Base-by-base conservation (phyloP, 2,329 filamentous ascomycete genomes). In the Penicillium frequentans region DNA sequence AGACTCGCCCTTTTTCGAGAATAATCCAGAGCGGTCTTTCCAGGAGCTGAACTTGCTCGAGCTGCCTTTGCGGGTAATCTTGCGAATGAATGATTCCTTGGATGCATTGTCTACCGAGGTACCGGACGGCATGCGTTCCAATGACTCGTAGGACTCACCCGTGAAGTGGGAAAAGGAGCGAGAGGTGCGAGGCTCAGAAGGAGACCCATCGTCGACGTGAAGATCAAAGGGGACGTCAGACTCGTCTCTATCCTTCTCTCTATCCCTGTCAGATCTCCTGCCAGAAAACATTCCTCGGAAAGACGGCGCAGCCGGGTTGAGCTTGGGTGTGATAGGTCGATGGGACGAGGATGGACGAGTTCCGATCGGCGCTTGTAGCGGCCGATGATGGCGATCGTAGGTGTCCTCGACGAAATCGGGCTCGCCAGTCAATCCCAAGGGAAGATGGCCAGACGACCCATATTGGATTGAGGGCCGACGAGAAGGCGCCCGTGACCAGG, bases 251-350 rank as follows among this genome's bases (percentile, higher is more conserved):
- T 59, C 64, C 55, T 71, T 73, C 33, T 73, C 72, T 49, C 71
- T 75, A 52, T 77, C 76, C 64, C 78, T 79, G 76, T 55, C 59
- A 37, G 77, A 75, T 50, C 74, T 77, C 64, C 74, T 76, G 65
- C 86, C 61, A 16, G 60, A 84, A 57, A 95, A 85, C 37, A 87
- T 83, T 10, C 83, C 87, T 75, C 89, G 93, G 71, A 98, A 98
- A 1, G 89, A 90, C 9, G 93, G 93, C 0, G 93, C 95, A 7
- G 90, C 85, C 8, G 95, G 95, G 67, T 99, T 98, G 27, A 98
- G 82, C 65, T 83, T 82, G 47, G 86, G 67, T 75, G 87, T 79
- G 42, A 80, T 69, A 52, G 75, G 77, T 73, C 86, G 73, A 70
- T 87, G 78, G 68, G 81, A 79, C 47, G 80, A 79, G 67, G 83